Conservation (phyloP, 345 rosid species). For the Capsella bursapastoris region DNA sequence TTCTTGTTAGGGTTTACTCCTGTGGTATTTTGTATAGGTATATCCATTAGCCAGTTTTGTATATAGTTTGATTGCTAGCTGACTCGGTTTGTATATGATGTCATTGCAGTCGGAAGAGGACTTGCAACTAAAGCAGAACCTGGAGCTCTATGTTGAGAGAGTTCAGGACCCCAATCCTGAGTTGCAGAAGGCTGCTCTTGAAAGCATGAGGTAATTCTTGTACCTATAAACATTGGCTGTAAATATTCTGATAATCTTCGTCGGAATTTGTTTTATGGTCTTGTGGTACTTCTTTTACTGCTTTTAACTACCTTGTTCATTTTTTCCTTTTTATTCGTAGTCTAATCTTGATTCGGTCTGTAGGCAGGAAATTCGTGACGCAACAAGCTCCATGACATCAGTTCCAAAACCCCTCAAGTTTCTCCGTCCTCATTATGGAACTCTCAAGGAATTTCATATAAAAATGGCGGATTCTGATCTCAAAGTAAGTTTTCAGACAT, state of each 20-base stretch:
- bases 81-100: conserved; percentile 22
- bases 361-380: conserved; percentile 89
- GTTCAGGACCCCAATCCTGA: conserved; percentile 90
- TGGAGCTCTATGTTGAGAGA: conserved; percentile 94
- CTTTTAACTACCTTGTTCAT: not conserved
- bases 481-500: conserved; percentile 56
- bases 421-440: conserved; percentile 95
- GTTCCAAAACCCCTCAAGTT: conserved; percentile 98
- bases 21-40: not conserved
- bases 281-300: conserved; percentile 20
- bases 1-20: conserved; percentile 9
- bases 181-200: conserved; percentile 86
- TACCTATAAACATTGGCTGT: not conserved
- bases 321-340: not conserved
- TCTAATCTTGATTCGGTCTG: conserved; percentile 24
- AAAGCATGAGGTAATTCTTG: conserved; percentile 85
- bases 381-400: conserved; percentile 98
- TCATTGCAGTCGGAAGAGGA: conserved; percentile 87
- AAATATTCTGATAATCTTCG: not conserved
- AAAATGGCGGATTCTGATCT: conserved; percentile 71
- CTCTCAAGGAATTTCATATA: conserved; percentile 70
- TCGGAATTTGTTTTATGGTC: conserved; percentile 6
- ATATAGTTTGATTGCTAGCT: not conserved
- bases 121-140: conserved; percentile 84
- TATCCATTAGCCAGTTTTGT: not conserved